Conservation (phyloP, 345 rosid genomes). For the Luvunga scandens region DNA sequence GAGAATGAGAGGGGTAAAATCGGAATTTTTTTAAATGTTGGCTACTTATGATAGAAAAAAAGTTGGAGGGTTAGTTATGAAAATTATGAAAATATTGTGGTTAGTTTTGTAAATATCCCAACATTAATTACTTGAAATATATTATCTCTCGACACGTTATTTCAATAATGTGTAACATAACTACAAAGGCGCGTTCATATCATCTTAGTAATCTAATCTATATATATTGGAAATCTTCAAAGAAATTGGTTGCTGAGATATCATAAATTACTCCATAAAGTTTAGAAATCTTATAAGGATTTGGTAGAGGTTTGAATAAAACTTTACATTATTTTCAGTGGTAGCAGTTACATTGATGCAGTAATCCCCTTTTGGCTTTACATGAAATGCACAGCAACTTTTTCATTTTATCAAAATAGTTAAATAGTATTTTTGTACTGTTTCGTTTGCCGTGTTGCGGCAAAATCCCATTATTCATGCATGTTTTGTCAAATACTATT, state of each 20-base stretch:
- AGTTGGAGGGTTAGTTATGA: too few relatives aligned
- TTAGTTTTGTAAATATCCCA: too few relatives aligned
- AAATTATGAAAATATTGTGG: too few relatives aligned
- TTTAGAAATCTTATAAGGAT: slow-evolving; percentile 25
- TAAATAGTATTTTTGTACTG: slow-evolving; percentile 26
- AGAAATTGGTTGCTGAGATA: not conserved
- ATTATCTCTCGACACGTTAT: not conserved
- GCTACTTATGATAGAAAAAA: too few relatives aligned
- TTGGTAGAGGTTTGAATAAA: slow-evolving; percentile 33
- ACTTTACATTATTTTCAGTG: slow-evolving; percentile 18
- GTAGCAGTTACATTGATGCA: slow-evolving; percentile 43
- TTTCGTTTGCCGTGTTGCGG: slow-evolving; percentile 24
- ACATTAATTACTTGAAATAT: too few relatives aligned
- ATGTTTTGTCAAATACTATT: too few relatives aligned
- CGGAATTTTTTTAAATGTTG: too few relatives aligned
- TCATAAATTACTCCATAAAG: not conserved
- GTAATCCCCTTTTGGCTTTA: slow-evolving; percentile 34
- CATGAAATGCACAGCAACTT: slow-evolving; percentile 14
- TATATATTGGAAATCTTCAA: not conserved
- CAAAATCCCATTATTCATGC: not conserved
- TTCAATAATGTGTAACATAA: too few relatives aligned
- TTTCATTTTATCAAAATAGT: slow-evolving; percentile 22
- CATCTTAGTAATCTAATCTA: not conserved
- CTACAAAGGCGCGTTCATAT: not conserved
- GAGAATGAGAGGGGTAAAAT: too few relatives aligned